Conservation (phyloP, 148 eudicot species). For the Drosera capensis region DNA sequence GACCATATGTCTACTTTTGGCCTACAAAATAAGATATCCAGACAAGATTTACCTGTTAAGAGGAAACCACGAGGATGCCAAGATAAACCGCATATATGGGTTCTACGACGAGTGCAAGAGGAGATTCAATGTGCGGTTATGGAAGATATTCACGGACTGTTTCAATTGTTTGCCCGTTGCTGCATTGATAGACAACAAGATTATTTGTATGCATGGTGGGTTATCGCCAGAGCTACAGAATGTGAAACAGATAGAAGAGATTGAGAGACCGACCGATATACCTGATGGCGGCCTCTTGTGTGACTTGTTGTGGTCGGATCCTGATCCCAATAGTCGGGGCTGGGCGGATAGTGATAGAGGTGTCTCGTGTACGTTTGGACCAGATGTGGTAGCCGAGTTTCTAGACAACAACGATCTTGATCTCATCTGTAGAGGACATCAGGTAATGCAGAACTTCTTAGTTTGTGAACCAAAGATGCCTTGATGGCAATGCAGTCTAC, state of each 20-base stretch:
- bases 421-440: conserved; percentile 88
- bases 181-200: conserved; percentile 74
- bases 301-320: conserved; percentile 93
- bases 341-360: conserved; percentile 92
- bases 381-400: conserved; percentile 67
- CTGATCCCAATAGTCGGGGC: conserved; percentile 45
- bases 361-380: conserved; percentile 82
- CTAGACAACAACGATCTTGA: conserved; percentile 69
- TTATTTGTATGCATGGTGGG: conserved; percentile 90
- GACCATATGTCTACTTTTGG: conserved; percentile 75
- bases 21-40: conserved; percentile 77
- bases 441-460: conserved; percentile 27
- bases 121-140: conserved; percentile 84
- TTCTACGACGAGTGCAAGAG: conserved; percentile 92
- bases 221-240: conserved; percentile 54
- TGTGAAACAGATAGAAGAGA: conserved; percentile 53
- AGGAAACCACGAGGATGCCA: conserved; percentile 93
- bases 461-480: not conserved
- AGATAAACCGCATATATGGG: conserved; percentile 76
- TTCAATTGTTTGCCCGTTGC: conserved; percentile 81
- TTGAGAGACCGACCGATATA: conserved; percentile 66
- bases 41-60: conserved; percentile 56
- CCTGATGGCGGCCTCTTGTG: conserved; percentile 78
- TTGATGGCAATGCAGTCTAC: conserved; percentile 4
- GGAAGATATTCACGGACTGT: conserved; percentile 95